Percentiles rank a stretch among this genome's conserved stretches.
Conservation (phyloP, 2,329 filamentous ascomycete genomes). For the Botrytis paeoniae region DNA sequence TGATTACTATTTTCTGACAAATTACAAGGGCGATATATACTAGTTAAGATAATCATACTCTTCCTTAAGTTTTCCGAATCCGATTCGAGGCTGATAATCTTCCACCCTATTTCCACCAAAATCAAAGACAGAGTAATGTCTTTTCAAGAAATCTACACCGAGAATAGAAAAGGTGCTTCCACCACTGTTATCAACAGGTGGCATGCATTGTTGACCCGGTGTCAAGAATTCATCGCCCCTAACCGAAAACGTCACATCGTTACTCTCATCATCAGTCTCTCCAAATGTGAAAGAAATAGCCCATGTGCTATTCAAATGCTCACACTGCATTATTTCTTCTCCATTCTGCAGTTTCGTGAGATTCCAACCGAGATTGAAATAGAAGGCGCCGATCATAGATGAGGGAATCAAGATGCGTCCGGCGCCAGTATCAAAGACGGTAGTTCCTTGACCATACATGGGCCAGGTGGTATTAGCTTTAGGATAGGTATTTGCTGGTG, state of each 20-base stretch:
- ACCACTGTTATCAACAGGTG: neutral
- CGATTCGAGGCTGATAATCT: neutral
- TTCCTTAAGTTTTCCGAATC: constrained; percentile 4
- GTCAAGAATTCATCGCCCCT: neutral
- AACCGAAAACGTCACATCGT: neutral
- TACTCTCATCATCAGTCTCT: neutral
- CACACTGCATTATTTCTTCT: neutral
- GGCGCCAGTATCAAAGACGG: constrained; percentile 16
- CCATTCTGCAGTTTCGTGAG: neutral
- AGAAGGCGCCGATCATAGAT: neutral
- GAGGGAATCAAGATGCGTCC: constrained; percentile 5
- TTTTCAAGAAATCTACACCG: neutral
- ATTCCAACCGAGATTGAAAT: constrained; percentile 9
- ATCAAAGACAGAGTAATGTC: constrained; percentile 3
- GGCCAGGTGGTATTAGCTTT: neutral
- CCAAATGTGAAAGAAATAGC: constrained; percentile 12
- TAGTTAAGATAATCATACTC: neutral
- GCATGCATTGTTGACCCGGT: neutral
- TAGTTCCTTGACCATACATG: neutral
- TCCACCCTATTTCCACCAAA: neutral
- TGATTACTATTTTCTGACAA: neutral
- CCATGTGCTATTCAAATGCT: constrained; percentile 9
- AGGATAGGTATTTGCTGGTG: neutral
- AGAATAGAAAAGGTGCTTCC: neutral
- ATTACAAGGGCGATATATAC: neutral